phyloP scores from a whole-genome alignment of 2,329 filamentous ascomycete genomes.

The Zymoseptoria passerinii region DNA sequence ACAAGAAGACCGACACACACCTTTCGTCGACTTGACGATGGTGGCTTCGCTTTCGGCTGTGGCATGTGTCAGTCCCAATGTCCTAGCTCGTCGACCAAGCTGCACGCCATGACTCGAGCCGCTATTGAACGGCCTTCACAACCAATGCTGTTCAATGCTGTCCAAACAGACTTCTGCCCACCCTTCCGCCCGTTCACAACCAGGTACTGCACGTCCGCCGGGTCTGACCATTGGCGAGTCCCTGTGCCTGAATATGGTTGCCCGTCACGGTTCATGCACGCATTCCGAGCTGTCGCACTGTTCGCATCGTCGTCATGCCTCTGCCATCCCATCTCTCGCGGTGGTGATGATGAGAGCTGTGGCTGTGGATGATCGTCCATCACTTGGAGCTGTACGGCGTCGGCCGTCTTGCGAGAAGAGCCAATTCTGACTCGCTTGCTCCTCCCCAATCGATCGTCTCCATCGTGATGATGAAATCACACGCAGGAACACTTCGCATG shows the following conservation, averaged over 20 bases:
- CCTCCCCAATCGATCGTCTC: not conserved
- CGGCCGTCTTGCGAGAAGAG: not conserved
- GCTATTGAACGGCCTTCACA: not conserved
- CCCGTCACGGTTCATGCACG: not conserved
- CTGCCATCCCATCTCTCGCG: not conserved
- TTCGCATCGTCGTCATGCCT: not conserved
- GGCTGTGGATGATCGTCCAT: too few species aligned
- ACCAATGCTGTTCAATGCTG: not conserved
- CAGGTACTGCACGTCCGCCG: not conserved
- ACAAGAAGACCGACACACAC: too few species aligned
- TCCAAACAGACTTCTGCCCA: not conserved
- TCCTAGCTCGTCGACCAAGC: not conserved
- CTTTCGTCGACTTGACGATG: not conserved
- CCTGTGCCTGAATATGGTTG: slow-evolving; percentile 1
- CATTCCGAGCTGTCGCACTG: not conserved
- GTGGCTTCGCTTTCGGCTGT: not conserved
- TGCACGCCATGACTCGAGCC: not conserved
- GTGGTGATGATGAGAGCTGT: not conserved
- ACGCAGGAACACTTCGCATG: not conserved
- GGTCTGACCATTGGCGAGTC: not conserved
- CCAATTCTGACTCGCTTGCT: not conserved
- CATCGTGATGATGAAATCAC: not conserved
- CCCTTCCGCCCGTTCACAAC: not conserved
- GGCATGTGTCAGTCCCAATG: not conserved
- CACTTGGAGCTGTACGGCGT: not conserved